Evolutionary conservation across 108 stramenopile genomes (phyloP), one percentile per base, ranked within the genome.

Genomic region (Nitzschia putrida): DNA sequence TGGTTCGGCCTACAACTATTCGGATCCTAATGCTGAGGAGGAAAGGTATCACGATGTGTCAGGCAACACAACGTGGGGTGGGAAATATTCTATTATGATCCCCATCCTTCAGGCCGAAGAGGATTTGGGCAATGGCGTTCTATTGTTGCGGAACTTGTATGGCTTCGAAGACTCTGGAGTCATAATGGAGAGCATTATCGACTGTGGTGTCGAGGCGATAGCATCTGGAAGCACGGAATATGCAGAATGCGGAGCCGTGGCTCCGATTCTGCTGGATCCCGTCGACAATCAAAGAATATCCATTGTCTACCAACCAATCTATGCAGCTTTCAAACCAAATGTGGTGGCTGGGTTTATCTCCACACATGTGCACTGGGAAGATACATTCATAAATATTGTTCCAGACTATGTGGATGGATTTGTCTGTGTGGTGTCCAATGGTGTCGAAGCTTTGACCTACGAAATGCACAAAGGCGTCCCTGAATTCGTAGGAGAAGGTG

Each of bases 261-360:
- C 74, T 10, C 20, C 29, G 2, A 25, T 68, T 20, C 38, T 42
- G 0, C 25, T 45, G 22, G 21, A 29, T 54, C 24, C 64, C 10
- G 11, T 52, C 22, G 13, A 34, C 2, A 50, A 12, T 12, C 53
- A 63, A 5, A 74, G 66, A 20, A 65, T 54, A 7, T 67, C 67
- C 8, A 18, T 75, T 13, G 47, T 75, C 0, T 57, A 72, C 18
- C 37, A 66, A 12, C 72, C 80, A 10, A 77, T 81, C 24, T 81
- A 61, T 59, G 75, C 80, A 22, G 37, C 49, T 2, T 57, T 66
- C 22, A 57, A 77, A 38, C 64, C 65, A 14, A 50, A 12, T 22
- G 53, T 64, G 9, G 34, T 74, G 38, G 73, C 66, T 38, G 75
- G 54, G 18, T 69, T 69, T 45, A 53, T 52, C 7, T 51, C 24